Conservation (phyloP, 495 filamentous ascomycete genomes). For the Penicillium roqueforti region DNA sequence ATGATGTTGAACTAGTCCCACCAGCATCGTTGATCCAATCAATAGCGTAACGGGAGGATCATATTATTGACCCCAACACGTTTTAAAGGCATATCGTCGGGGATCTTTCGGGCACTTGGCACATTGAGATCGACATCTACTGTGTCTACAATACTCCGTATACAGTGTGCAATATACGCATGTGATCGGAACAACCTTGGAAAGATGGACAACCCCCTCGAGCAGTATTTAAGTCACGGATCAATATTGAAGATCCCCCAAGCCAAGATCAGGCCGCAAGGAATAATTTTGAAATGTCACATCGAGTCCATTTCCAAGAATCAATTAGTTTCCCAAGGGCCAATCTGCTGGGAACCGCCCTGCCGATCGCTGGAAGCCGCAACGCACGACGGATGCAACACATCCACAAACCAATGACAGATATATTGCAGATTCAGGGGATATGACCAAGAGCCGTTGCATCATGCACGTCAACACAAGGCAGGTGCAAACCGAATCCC, state of each 20-base stretch:
- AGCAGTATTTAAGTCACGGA: not conserved
- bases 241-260: not conserved
- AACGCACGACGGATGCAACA: not conserved
- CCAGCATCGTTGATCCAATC: not conserved
- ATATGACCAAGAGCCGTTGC: not conserved
- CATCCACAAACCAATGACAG: not conserved
- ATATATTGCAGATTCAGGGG: not conserved
- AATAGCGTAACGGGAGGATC: conserved; percentile 3
- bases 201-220: not conserved
- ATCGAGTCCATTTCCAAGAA: not conserved
- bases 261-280: not conserved
- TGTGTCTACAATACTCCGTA: not conserved
- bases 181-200: conserved; percentile 1
- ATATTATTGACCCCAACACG: not conserved
- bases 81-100: not conserved
- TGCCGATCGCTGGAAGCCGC: not conserved
- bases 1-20: not conserved
- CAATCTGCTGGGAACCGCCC: not conserved
- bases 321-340: not conserved
- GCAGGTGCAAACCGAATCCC: not conserved
- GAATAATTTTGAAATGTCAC: not conserved
- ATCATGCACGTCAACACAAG: not conserved
- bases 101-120: not conserved
- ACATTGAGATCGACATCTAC: not conserved
- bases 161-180: not conserved